Base-by-base conservation (phyloP, 108 stramenopile genomes). In the Licmophora abbreviata region DNA sequence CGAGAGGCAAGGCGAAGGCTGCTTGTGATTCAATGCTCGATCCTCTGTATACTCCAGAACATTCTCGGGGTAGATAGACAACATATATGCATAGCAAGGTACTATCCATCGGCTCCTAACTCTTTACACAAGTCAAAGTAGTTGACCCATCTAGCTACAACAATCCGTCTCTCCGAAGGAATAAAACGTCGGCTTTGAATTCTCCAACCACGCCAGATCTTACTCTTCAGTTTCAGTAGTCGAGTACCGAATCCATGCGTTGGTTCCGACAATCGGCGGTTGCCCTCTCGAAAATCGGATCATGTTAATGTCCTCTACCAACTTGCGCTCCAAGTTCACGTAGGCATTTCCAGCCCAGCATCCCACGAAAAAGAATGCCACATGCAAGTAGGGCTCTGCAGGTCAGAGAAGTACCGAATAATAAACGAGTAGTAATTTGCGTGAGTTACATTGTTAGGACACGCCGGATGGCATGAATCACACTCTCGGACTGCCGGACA, bases 291-390 rank as follows among this genome's bases (percentile, higher is more conserved):
- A 75, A 7, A 87, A 82, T 25, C 92, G 82, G 50, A 88, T 84
- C 59, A 83, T 82, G 59, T 94, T 94, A 37, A 94, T 83, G 59
- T 91, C 89, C 26, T 65, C 49, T 38, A 91, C 57, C 48, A 94
- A 65, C 11, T 60, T 44, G 30, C 62, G 66, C 54, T 94, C 89
- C 44, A 71, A 55, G 38, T 70, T 49, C 7, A 88, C 84, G 76
- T 82, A 83, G 42, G 79, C 78, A 31, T 81, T 79, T 4, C 84
- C 89, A 38, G 67, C 68, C 62, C 68, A 92, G n/a, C 71, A 79
- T 25, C 89, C 89, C 17, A 83, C 46, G 31, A 82, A 51, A 41
- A 77, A 73, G 51, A 70, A 77, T 35, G 61, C 56, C 21, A 83
- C 81, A 56, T 86, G 85, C 44, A 74, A 67, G 81, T 81, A 86